These are phyloP conservation scores for Nitzschia palea DNA, from an alignment of 108 stramenopile species.

Conservation along the genomic window DNA sequence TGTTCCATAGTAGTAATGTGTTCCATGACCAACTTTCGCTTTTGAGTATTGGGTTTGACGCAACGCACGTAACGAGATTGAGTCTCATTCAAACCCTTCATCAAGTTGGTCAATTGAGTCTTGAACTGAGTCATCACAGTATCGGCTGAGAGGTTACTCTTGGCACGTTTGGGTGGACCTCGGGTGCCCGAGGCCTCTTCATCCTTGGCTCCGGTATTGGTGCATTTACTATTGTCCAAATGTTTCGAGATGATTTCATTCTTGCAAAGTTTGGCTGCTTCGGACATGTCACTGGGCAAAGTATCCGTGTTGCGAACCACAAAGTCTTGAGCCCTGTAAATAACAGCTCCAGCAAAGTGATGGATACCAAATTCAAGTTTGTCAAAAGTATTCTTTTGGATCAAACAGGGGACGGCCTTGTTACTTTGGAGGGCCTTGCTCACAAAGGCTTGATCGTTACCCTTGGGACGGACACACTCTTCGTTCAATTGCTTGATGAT, in stretches of 20 bases:
- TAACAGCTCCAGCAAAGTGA: slow-evolving; percentile 93
- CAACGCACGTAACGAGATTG: slow-evolving; percentile 87
- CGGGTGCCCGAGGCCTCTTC: slow-evolving; percentile 3
- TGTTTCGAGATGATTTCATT: slow-evolving; percentile 52
- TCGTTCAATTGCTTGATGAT: slow-evolving; percentile 93
- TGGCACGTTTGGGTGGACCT: slow-evolving; percentile 44
- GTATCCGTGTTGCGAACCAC: slow-evolving; percentile 86
- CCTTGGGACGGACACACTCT: slow-evolving; percentile 90
- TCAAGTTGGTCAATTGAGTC: slow-evolving; percentile 71
- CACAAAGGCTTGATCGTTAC: slow-evolving; percentile 83
- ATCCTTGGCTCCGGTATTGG: slow-evolving; percentile 44
- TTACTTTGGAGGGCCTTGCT: slow-evolving; percentile 56
- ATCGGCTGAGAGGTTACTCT: slow-evolving; percentile 46
- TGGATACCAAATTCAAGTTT: slow-evolving; percentile 80
- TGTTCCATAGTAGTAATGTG: slow-evolving; percentile 86
- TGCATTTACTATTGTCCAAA: slow-evolving; percentile 25
- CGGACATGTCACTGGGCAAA: slow-evolving; percentile 64
- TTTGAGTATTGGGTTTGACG: slow-evolving; percentile 79
- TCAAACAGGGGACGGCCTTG: slow-evolving; percentile 55
- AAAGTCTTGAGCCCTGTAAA: slow-evolving; percentile 83
- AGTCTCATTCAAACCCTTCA: slow-evolving; percentile 64
- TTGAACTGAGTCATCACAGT: slow-evolving; percentile 83
- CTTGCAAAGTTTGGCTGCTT: slow-evolving; percentile 43
- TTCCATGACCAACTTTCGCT: slow-evolving; percentile 74
- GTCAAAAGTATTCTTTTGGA: slow-evolving; percentile 41